Evolutionary conservation across 495 filamentous ascomycete species (phyloP).

Genomic region (Amniculicola lignicola): DNA sequence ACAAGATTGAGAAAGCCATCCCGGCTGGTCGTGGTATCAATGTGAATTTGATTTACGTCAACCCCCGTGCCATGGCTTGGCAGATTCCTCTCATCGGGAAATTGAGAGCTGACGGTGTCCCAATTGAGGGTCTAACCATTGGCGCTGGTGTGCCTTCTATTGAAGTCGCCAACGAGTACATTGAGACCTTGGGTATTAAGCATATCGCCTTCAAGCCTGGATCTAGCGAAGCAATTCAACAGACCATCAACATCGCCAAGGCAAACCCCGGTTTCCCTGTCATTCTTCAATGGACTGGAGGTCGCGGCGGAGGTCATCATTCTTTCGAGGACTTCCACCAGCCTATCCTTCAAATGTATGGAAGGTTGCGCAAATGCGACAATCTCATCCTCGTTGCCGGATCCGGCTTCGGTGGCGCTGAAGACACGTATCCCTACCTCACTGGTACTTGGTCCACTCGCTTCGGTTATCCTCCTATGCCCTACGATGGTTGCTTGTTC

Average conservation of each 20-base stretch:
- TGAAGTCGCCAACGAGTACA: conserved; percentile 91
- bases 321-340: conserved; percentile 95
- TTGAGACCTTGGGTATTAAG: conserved; percentile 88
- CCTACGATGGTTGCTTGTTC: conserved; percentile 85
- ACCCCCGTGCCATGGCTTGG: conserved; percentile 94
- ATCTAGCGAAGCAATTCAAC: conserved; percentile 81
- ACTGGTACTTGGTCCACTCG: conserved; percentile 80
- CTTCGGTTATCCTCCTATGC: conserved; percentile 90
- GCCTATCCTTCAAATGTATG: conserved; percentile 88
- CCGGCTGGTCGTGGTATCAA: conserved; percentile 90
- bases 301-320: conserved; percentile 90
- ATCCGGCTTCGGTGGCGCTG: conserved; percentile 85
- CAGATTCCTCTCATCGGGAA: conserved; percentile 88
- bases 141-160: conserved; percentile 92
- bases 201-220: conserved; percentile 95
- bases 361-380: conserved; percentile 70
- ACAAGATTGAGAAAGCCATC: conserved; percentile 84
- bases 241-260: conserved; percentile 88
- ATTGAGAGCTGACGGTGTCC: conserved; percentile 81
- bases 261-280: conserved; percentile 87
- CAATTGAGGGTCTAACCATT: conserved; percentile 91
- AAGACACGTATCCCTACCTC: conserved; percentile 91
- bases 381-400: conserved; percentile 89
- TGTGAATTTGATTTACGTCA: conserved; percentile 94
- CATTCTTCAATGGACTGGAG: conserved; percentile 92